A percentile compares a stretch with the other conserved stretches of the same genome.
These are phyloP conservation scores for Theobroma cacao DNA, from an alignment of 345 rosid genomes.

Conservation along the genomic window DNA sequence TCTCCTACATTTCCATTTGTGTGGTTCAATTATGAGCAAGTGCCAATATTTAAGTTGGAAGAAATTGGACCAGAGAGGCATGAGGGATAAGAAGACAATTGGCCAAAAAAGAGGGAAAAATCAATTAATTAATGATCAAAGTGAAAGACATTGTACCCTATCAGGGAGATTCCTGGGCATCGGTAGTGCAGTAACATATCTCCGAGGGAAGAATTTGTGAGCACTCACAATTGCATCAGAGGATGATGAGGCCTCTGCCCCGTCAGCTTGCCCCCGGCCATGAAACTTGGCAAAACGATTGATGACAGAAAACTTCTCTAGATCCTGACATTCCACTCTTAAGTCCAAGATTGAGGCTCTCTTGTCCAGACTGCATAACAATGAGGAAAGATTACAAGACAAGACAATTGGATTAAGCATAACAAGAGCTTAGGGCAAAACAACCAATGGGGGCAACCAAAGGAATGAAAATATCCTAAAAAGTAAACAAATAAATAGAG, in stretches of 20 bases:
- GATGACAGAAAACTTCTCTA: slow-evolving; percentile 75
- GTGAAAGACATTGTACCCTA: slow-evolving; percentile 85
- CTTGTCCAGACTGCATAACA: slow-evolving; percentile 64
- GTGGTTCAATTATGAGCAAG: slow-evolving; percentile 29
- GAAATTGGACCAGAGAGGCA: slow-evolving; percentile 17
- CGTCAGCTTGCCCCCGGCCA: slow-evolving; percentile 56
- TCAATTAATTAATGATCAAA: slow-evolving; percentile 57
- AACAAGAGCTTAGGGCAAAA: neutral
- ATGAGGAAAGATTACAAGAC: slow-evolving; percentile 9
- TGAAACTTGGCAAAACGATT: slow-evolving; percentile 94
- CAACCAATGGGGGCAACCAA: neutral
- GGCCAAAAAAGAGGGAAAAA: slow-evolving; percentile 30
- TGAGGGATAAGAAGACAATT: slow-evolving; percentile 22
- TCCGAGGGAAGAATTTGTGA: slow-evolving; percentile 56
- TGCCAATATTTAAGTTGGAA: slow-evolving; percentile 23
- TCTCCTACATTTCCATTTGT: slow-evolving; percentile 31
- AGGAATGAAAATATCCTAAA: neutral
- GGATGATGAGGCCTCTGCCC: slow-evolving; percentile 45
- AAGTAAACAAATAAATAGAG: neutral
- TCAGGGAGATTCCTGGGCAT: slow-evolving; percentile 89
- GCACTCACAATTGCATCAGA: slow-evolving; percentile 35
- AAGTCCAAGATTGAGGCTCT: slow-evolving; percentile 60
- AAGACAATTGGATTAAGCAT: neutral
- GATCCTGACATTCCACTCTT: slow-evolving; percentile 77
- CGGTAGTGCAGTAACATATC: slow-evolving; percentile 83